These are phyloP conservation scores for Babesia caballi DNA, from an alignment of 169 alveolate genomes.

Conservation along the genomic window DNA sequence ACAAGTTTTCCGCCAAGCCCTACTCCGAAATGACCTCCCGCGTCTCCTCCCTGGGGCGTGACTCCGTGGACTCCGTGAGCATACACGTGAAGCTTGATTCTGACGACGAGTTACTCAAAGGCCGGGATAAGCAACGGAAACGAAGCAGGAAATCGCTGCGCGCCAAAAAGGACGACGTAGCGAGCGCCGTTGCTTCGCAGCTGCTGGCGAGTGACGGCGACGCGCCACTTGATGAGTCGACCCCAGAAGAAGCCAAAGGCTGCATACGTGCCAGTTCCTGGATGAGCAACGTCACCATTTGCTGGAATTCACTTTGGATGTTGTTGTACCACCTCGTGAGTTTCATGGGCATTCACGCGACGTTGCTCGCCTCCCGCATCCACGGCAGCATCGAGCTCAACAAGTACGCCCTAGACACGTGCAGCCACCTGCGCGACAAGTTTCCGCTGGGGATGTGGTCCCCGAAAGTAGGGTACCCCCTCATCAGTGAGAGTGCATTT, in stretches of 20 bases:
- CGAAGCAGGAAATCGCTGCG: neutral
- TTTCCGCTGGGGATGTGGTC: constrained; percentile 55
- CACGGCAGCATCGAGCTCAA: constrained; percentile 49
- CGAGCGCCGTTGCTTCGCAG: neutral
- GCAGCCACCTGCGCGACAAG: constrained; percentile 47
- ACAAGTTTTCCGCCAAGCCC: neutral
- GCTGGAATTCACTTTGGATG: constrained; percentile 68
- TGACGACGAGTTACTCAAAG: too few relatives aligned
- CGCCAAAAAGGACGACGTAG: neutral
- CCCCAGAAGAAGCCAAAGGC: neutral
- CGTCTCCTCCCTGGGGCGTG: neutral
- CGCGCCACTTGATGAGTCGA: neutral
- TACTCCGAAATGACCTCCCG: neutral
- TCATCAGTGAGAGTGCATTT: constrained; percentile 50
- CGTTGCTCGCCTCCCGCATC: constrained; percentile 63
- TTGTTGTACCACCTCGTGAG: constrained; percentile 38
- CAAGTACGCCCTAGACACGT: constrained; percentile 61
- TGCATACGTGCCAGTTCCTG: too few relatives aligned
- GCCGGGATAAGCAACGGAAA: too few relatives aligned
- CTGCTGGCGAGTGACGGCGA: neutral
- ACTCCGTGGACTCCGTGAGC: neutral
- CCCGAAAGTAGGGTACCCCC: constrained; percentile 26
- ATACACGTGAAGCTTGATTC: neutral
- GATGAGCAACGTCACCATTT: neutral
- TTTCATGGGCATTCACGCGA: constrained; percentile 61